These are phyloP conservation scores for Colletotrichum siamense DNA, from an alignment of 2,329 filamentous ascomycete species.

Conservation along the genomic window DNA sequence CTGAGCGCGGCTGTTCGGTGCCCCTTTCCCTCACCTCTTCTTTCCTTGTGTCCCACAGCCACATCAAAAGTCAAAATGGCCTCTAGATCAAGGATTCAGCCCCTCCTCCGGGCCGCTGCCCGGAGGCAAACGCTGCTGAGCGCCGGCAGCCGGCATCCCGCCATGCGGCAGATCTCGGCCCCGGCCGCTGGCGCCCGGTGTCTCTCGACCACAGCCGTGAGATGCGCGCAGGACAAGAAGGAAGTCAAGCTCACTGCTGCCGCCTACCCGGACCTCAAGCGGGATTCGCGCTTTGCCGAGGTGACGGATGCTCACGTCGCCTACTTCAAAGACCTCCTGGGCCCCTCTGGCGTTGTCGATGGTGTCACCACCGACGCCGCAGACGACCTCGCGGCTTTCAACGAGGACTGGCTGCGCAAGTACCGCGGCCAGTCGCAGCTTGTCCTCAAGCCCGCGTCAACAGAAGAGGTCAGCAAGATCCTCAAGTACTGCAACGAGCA, in stretches of 20 bases:
- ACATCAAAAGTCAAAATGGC: conserved; percentile 17
- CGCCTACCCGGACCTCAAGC: conserved; percentile 82
- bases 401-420: conserved; percentile 99
- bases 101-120: conserved; percentile 21
- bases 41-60: background rate
- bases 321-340: conserved; percentile 82
- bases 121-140: conserved; percentile 19
- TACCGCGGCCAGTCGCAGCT: conserved; percentile 90
- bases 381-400: conserved; percentile 90
- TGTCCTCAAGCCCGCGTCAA: conserved; percentile 84
- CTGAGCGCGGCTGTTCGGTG: background rate
- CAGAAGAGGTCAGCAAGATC: conserved; percentile 88
- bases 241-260: conserved; percentile 78
- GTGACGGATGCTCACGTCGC: conserved; percentile 81
- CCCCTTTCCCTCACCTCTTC: background rate
- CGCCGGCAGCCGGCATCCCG: conserved; percentile 7
- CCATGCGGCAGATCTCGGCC: conserved; percentile 10
- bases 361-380: conserved; percentile 74
- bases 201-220: conserved; percentile 16
- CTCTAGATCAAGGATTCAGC: conserved; percentile 22
- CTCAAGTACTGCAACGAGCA: conserved; percentile 95
- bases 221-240: conserved; percentile 8
- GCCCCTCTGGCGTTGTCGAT: conserved; percentile 83
- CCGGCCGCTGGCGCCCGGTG: conserved; percentile 3
- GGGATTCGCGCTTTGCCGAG: conserved; percentile 76